Percentiles rank a stretch among this genome's conserved stretches.
Evolutionary conservation across 805 yeast species (phyloP).

Genomic region (Starmerella kuoi): DNA sequence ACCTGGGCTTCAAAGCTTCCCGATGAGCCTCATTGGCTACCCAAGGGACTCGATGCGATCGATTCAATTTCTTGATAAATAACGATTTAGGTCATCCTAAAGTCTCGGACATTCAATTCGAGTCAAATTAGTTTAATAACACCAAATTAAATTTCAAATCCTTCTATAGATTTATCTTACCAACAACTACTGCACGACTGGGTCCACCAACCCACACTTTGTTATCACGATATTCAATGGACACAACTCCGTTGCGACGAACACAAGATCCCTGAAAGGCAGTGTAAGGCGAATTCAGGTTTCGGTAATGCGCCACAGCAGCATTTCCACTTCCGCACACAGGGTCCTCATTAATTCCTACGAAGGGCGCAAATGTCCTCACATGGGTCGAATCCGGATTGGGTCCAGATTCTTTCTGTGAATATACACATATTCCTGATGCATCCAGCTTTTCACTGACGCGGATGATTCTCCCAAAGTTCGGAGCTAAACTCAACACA

Average conservation of each 20-base stretch:
- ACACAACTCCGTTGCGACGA: constrained; percentile 14
- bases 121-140: too few relatives aligned
- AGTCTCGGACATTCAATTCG: too few relatives aligned
- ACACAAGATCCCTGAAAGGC: constrained; percentile 19
- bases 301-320: constrained; percentile 17
- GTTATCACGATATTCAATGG: constrained; percentile 6
- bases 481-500: constrained; percentile 7
- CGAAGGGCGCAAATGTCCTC: constrained; percentile 18
- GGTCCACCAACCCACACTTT: constrained; percentile 16
- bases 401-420: neutral
- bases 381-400: constrained; percentile 10
- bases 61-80: too few relatives aligned
- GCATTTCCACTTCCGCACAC: constrained; percentile 24
- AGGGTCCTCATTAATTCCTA: constrained; percentile 16
- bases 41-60: neutral
- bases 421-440: constrained; percentile 13
- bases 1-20: constrained; percentile 7
- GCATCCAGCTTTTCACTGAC: constrained; percentile 1
- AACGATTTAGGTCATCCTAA: too few relatives aligned
- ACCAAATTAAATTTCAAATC: neutral
- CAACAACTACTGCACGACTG: constrained; percentile 8
- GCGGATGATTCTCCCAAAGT: constrained; percentile 1
- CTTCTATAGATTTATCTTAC: neutral
- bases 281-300: constrained; percentile 6
- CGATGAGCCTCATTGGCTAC: constrained; percentile 7